Base-by-base conservation (phyloP, 345 rosid genomes). In the Punica granatum region DNA sequence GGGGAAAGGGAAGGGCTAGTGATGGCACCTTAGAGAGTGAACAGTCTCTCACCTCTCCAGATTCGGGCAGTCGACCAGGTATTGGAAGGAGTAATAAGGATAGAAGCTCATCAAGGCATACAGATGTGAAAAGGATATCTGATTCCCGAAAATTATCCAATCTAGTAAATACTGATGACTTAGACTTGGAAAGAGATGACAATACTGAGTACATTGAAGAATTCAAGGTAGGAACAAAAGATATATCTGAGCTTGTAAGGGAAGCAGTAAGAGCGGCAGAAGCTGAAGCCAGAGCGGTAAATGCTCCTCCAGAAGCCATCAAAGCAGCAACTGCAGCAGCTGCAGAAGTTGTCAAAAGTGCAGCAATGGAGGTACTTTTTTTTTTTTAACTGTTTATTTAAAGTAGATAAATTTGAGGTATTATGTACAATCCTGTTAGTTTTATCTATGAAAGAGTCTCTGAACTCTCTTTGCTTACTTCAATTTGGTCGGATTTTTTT, bases 321-420 rank as follows among this genome's bases (percentile, higher is more conserved):
- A 91, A 79, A 80, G 99, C 99, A 69, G 99, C 90, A 26, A 87
- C 96, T 14, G 96, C 92, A 60, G 88, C 90, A 60, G 98, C 99
- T 61, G 98, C 99, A 71, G 98, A 94, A 80, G 92, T 88, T 74
- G 99, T 94, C 68, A 94, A 85, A 76, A 88, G 84, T 74, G 93
- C 96, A 34, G 98, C 99, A 41, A 66, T 85, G 67, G 99, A 94
- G 96, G 99, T 78, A 70, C 49, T 21, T 43, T 63, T 68, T 28
- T 37, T 4, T 37, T 8, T 67, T 68, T 37, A 43, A 34, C 5
- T 21, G 3, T 1, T 44, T n/a, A n/a, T 74, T 68, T 44, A 59
- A 28, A 53, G 69, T 79, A 90, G 97, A 69, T 85, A 83, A 77
- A 56, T 83, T 37, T 37, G 6, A 4, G 11, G 11, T 37, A 37